Base-by-base conservation (phyloP, 176 grass and related monocot genomes). In the Triticum monococcum region DNA sequence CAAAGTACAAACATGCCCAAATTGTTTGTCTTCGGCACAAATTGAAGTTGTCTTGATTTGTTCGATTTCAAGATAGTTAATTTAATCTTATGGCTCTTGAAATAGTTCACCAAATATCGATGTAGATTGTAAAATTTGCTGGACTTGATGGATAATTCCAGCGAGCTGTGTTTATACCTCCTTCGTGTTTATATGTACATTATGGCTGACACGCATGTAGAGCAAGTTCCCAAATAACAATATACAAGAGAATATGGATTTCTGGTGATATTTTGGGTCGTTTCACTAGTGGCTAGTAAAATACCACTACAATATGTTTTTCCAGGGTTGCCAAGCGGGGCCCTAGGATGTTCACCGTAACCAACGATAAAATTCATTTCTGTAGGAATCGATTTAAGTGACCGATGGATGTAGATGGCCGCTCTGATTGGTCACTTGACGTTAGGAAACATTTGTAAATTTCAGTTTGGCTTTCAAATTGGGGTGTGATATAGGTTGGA, bases 1-100 rank as follows among this genome's bases (percentile, higher is more conserved):
- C 36, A 94, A 89, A 85, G 8, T 2, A 9, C 8, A 40, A 40
- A 40, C 37, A 38, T 38, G 93, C 91, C 38, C 93, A 43, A 43
- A 43, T 43, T 41, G 40, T 41, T 41, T 41, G 9, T 10, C 40
- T 41, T 41, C 0, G 2, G 46, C 46, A 13, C 46, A 16, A 50
- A 50, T 5, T 50, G 14, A 52, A 20, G 17, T 56, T 0, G 6
- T 56, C 0, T 57, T 57, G 17, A 57, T 57, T 20, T 57, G 6
- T 3, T 57, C 0, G 18, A 57, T 57, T 7, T 22, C 0, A 57
- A 22, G 18, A 20, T 57, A 20, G 52, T 56, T 56, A 56, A 8
- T 8, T 20, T 56, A 3, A 20, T 56, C 5, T 20, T 56, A 20
- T 56, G 17, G 52, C 52, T 56, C 52, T 56, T 56, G 17, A 20